Evolutionary conservation across 768 basidiomycete species (phyloP).

Genomic region (Flagelloscypha sp.): DNA sequence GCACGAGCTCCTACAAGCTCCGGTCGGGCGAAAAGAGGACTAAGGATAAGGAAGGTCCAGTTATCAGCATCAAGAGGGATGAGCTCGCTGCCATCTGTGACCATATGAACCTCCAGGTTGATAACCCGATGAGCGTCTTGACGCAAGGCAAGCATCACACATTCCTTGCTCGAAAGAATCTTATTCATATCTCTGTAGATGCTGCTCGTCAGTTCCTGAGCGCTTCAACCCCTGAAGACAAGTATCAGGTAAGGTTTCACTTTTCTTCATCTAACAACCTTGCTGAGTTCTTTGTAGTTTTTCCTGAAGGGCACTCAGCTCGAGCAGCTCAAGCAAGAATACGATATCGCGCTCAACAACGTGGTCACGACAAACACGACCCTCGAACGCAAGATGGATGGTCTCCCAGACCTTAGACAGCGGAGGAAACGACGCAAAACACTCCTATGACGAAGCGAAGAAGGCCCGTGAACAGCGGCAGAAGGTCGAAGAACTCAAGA

Average conservation of each 20-base stretch:
- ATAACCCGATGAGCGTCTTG: conserved; percentile 92
- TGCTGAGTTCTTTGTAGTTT: conserved; percentile 44
- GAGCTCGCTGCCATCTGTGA: conserved; percentile 86
- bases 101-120: conserved; percentile 94
- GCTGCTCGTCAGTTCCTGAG: conserved; percentile 78
- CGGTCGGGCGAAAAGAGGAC: no score
- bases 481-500: conserved; percentile 63
- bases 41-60: conserved; percentile 54
- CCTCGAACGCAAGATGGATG: conserved; percentile 63
- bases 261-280: background rate
- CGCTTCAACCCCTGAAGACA: conserved; percentile 70
- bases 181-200: conserved; percentile 27
- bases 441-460: conserved; percentile 62
- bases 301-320: conserved; percentile 93
- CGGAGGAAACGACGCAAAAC: conserved; percentile 45
- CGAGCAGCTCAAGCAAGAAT: conserved; percentile 79
- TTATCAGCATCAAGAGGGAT: conserved; percentile 70
- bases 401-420: conserved; percentile 68
- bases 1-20: conserved; percentile 76
- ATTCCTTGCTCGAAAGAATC: conserved; percentile 21
- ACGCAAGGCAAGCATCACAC: conserved; percentile 58
- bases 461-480: conserved; percentile 65
- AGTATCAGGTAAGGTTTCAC: conserved; percentile 64
- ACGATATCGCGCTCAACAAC: conserved; percentile 66
- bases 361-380: conserved; percentile 60